A percentile compares a stretch with the other conserved stretches of the same genome.
These are phyloP conservation scores for Trichopus zeylanicus DNA, from an alignment of 116 monocot genomes.

Conservation along the genomic window DNA sequence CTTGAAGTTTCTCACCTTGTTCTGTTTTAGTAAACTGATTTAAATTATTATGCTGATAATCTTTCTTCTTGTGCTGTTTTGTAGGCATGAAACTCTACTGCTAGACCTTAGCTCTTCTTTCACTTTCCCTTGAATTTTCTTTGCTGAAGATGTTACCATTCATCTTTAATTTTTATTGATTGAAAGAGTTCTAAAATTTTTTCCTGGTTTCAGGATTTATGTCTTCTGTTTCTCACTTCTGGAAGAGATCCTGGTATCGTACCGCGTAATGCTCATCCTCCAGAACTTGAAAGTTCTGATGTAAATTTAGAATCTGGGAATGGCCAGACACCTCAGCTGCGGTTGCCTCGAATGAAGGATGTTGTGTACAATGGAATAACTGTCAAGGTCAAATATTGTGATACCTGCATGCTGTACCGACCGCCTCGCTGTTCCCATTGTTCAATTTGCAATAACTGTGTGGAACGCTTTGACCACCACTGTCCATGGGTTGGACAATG, in stretches of 20 bases:
- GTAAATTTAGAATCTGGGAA: slow-evolving; percentile 29
- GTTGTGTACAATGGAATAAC: slow-evolving; percentile 62
- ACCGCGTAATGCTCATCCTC: slow-evolving; percentile 65
- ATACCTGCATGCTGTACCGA: slow-evolving; percentile 86
- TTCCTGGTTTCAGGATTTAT: slow-evolving; percentile 45
- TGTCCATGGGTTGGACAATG: slow-evolving; percentile 93
- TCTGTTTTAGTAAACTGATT: too few relatives aligned
- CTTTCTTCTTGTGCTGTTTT: background rate
- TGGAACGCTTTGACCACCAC: slow-evolving; percentile 79
- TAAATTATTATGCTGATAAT: background rate
- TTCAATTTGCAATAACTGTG: slow-evolving; percentile 88
- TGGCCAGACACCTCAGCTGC: slow-evolving; percentile 45
- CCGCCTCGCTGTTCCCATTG: slow-evolving; percentile 90
- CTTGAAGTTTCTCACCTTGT: too few relatives aligned
- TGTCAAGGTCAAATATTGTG: slow-evolving; percentile 79
- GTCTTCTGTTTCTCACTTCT: slow-evolving; percentile 64
- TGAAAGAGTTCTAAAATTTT: background rate
- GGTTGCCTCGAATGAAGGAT: slow-evolving; percentile 60
- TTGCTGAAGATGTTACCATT: background rate
- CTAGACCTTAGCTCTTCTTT: background rate
- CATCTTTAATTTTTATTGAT: background rate
- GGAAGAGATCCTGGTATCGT: slow-evolving; percentile 85
- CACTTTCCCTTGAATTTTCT: background rate
- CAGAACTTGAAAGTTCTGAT: slow-evolving; percentile 54
- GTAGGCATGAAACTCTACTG: background rate